Evolutionary conservation across 2,329 filamentous ascomycete species (phyloP), one percentile per base, ranked within the genome.

Genomic region (Stagonosporopsis rhizophila): DNA sequence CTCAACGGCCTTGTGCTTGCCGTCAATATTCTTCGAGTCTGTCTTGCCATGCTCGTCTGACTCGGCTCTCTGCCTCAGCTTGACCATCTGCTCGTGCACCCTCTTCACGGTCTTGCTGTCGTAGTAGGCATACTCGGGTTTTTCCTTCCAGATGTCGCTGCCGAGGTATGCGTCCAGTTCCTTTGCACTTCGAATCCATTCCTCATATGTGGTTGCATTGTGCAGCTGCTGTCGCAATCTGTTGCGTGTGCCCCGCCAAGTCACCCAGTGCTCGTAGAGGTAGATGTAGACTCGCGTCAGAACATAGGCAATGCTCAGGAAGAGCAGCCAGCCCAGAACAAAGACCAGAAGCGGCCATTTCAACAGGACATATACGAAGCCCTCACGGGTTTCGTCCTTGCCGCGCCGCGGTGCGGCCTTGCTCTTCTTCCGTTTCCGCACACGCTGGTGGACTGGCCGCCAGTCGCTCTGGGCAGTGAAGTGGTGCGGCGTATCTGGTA

Each of bases 381-480:
- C 95, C 79, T 99, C 95, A 64, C 95, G 83, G 2, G 94, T 98
- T 81, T 99, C 95, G 73, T 99, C 95, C 69, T 87, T 91, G 61
- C 79, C 81, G 51, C 81, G 78, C 35, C 77, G 76, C 60, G 76
- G 79, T 60, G 74, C 68, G 38, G 71, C 65, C 44, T 68, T 68
- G 41, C 20, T 39, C 68, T 76, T 73, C 74, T 79, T 71, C 27
- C 68, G 69, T 58, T 75, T 73, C 55, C 82, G 81, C 20, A 93
- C 83, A 54, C 85, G 87, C 72, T 94, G 86, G 65, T 90, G 88
- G 12, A 98, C 86, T 0, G 95, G 95, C 15, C 91, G 88, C 95
- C 95, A 99, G 80, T 99, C 95, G 75, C 96, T 96, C 71, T 96
- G 87, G 37, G 95, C 94, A 3, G 91, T 90, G 68, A 98, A 91